Base-by-base conservation (phyloP, 2,329 filamentous ascomycete species). In the Balansia obtecta region DNA sequence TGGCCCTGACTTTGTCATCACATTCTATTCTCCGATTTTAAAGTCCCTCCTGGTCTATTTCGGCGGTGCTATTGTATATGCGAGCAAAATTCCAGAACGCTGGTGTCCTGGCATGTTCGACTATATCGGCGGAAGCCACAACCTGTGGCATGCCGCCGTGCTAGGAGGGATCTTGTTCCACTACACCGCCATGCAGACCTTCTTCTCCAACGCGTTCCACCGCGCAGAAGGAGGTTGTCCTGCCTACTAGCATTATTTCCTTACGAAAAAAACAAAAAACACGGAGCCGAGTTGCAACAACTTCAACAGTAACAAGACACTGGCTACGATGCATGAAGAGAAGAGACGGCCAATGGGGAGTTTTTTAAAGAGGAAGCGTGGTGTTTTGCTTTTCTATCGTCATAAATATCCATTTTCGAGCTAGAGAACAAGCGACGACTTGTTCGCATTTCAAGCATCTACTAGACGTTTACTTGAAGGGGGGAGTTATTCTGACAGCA, bases 111-210 rank as follows among this genome's bases (percentile, higher is more conserved):
- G 93, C 46, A 80, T 85, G 64, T 98, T 98, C 60, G 93, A 98
- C 68, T 97, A 97, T 64, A 77, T 94, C 40, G 93, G 93, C 39
- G 90, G 88, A 44, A 94, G 88, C 65, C 93, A 98, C 70, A 98
- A 98, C 67, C 82, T 98, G 52, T 98, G 93, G 93, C 93, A 98
- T 67, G 69, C 95, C 34, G 93, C 93, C 8, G 93, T 98, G 11
- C 72, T 98, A 30, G 88, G 90, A 15, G 93, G 93, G 11, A 98
- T 98, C 52, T 68, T 97, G n/a, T 97, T 95, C 65, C 93, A 98
- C 67, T 98, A 97, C 69, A 77, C 79, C 20, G 93, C 93, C 16
- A 96, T 98, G 91, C 87, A 96, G 67, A 80, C 89, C 50, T 93
- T 98, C 67, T 98, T 98, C 62, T 76, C 85, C 4, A 77, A 76